These are phyloP conservation scores for Colletotrichum shisoi DNA, from an alignment of 2,329 filamentous ascomycete species.

Conservation along the genomic window DNA sequence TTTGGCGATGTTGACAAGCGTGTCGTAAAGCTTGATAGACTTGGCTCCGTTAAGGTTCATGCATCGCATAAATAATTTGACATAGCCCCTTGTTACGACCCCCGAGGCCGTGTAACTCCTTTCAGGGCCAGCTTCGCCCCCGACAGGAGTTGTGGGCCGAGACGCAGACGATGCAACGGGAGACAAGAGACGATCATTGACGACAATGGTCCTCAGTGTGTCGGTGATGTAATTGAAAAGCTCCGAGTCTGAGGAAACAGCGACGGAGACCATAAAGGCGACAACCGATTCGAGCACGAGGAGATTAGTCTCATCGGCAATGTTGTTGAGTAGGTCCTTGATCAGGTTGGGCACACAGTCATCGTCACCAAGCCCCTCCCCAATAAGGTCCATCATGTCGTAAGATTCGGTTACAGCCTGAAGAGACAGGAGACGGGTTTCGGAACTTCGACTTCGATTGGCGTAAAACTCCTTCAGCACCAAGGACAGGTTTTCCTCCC, in stretches of 20 bases:
- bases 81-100: constrained; percentile 74
- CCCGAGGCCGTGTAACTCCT: constrained; percentile 67
- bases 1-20: constrained; percentile 70
- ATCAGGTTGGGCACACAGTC: constrained; percentile 67
- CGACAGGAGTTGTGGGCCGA: constrained; percentile 44
- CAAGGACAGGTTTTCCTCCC: constrained; percentile 69
- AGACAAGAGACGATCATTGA: constrained; percentile 57
- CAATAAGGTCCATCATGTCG: constrained; percentile 64
- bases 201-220: constrained; percentile 60
- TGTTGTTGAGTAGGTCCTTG: constrained; percentile 66
- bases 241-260: constrained; percentile 64
- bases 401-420: constrained; percentile 67
- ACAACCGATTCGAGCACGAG: constrained; percentile 71
- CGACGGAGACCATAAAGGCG: constrained; percentile 70
- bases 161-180: constrained; percentile 48
- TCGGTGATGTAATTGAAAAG: constrained; percentile 68
- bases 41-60: constrained; percentile 73
- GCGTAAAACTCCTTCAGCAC: constrained; percentile 71
- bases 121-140: constrained; percentile 41
- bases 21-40: constrained; percentile 67
- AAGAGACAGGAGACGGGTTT: constrained; percentile 69
- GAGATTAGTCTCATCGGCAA: constrained; percentile 70
- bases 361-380: constrained; percentile 65
- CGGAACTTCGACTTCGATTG: constrained; percentile 66
- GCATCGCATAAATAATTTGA: constrained; percentile 77